Evolutionary conservation across 768 basidiomycete species (phyloP), one percentile per base, ranked within the genome.

Genomic region (Ramaria sp.): DNA sequence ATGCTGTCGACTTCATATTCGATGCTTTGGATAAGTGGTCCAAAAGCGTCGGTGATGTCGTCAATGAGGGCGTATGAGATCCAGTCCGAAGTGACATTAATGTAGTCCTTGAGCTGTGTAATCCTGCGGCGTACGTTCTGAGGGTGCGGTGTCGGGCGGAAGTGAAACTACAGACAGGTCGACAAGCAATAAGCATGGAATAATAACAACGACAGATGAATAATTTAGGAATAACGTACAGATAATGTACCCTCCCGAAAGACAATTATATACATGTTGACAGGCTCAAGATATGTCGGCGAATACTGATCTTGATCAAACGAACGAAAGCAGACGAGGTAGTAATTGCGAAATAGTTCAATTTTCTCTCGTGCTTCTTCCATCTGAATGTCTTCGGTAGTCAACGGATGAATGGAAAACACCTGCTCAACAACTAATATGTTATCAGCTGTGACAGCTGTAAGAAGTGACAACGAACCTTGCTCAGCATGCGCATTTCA

Each of bases 351-450:
- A 79, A 98, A 99, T 19, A 99, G 81, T 69, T 99, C 96, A 64
- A 99, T 99, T 77, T 99, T 99, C 75, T 99, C 96, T 65, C 96
- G 91, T 41, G 94, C 89, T 74, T 99, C 96, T 71, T 99, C 96
- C 87, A 98, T 96, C 66, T 90, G 85, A 67, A 99, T 98, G 75
- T 99, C 96, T 75, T 99, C 96, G 19, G 95, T 95, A 4, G 96
- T 99, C 62, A 99, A 78, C 3, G 96, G 96, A 72, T 99, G 96
- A 65, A 99, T 96, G 19, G 80, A 81, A 70, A 98, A 99, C 10
- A 95, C 93, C 94, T 96, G 60, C 20, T 20, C n/a, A 38, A 7
- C 22, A 31, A 22, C 30, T 5, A 53, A n/a, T 47, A 31, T 47
- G 31, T 52, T 27, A 52, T 7, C 37, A 37, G 22, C 11, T 39